Base-by-base conservation (phyloP, 2,329 filamentous ascomycete genomes). In the Xylaria sp. region DNA sequence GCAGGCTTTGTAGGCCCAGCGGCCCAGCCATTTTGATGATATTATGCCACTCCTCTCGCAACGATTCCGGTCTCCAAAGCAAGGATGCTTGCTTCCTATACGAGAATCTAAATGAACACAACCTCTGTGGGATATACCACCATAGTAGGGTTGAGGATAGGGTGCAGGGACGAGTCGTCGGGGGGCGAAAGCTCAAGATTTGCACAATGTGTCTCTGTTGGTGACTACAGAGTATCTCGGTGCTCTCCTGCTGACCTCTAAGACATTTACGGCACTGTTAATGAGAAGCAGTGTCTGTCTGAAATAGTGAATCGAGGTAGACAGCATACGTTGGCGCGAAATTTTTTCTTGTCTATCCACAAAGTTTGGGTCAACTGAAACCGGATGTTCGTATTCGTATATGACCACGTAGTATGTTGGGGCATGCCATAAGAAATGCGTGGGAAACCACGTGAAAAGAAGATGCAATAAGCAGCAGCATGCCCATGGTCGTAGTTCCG, bases 311-410 rank as follows among this genome's bases (percentile, higher is more conserved):
- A 38, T 47, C 7, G 22, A 44, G 33, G n/a, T 36, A 61, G 42
- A 22, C n/a, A 59, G 45, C n/a, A 33, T 53, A 51, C 20, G 6
- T 27, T 25, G 60, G 51, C 22, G 56, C 47, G 36, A 63, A 22
- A 50, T n/a, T 17, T 54, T 49, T n/a, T 55, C 45, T 33, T 31
- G 20, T 61, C 44, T 45, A 67, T 51, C 51, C 56, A 55, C 42
- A 38, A 69, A 33, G 33, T 42, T n/a, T 60, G 31, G 38, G 54
- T 58, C 47, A 38, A 33, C 20, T 53, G 42, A 50, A 58, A 61
- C 50, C 53, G 64, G 31, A 59, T 36, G 39, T 53, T 64, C 38
- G 56, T 61, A 55, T 63, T 61, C 60, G 63, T 42, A 53, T 31
- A 60, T 61, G 59, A 66, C 15, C 49, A 61, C 31, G 61, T 22